Percentiles rank a stretch among this genome's conserved stretches.
Conservation (phyloP, 1,284 basidiomycete species). For the Ceratobasidium sp. region DNA sequence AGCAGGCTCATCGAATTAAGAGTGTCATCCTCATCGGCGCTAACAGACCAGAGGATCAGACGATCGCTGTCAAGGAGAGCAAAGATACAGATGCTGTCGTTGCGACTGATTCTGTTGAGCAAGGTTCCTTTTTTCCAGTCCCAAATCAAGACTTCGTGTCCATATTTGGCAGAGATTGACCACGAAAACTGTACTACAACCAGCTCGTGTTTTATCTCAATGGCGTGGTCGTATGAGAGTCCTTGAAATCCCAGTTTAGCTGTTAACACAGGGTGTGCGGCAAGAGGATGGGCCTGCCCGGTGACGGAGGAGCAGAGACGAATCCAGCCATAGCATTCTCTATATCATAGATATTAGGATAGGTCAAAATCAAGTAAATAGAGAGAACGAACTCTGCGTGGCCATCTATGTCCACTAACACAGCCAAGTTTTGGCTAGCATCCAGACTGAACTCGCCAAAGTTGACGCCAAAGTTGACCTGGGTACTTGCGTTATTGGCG, state of each 20-base stretch:
- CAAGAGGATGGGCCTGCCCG: conserved; percentile 7
- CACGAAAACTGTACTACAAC: conserved; percentile 10
- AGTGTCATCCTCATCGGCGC: neutral
- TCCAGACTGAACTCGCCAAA: conserved; percentile 22
- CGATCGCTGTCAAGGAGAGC: neutral
- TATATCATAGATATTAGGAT: neutral
- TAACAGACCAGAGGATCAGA: conserved; percentile 10
- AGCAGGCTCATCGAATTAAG: conserved; percentile 9
- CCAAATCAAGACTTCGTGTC: conserved; percentile 37
- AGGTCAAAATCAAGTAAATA: neutral
- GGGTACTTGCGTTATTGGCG: neutral
- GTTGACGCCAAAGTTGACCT: neutral
- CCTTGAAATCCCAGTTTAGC: neutral
- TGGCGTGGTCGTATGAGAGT: neutral
- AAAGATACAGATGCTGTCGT: conserved; percentile 8
- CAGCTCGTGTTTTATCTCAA: conserved; percentile 27
- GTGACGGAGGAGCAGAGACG: conserved; percentile 1
- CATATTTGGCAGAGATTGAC: neutral
- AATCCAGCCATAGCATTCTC: neutral
- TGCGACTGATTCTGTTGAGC: conserved; percentile 7
- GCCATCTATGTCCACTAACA: neutral
- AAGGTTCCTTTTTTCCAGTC: conserved; percentile 23
- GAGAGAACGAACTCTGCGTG: neutral
- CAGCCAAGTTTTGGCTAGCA: conserved; percentile 2
- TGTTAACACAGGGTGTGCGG: neutral